phyloP scores from a whole-genome alignment of 2,329 filamentous ascomycete genomes.

The Trichophyton schoenleinii region DNA sequence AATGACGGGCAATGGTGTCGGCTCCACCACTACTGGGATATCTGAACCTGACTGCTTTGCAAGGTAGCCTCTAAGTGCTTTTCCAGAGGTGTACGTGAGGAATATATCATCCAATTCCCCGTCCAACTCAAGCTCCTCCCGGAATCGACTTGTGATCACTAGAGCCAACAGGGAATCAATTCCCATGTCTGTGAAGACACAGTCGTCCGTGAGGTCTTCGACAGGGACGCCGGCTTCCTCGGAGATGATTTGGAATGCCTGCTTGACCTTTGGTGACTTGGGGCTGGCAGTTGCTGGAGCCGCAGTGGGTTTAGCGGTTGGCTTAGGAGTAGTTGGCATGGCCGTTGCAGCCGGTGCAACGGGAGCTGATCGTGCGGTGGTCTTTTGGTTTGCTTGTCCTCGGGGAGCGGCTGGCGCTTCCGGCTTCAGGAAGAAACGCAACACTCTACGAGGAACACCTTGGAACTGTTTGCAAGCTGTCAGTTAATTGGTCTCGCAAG shows the following conservation, averaged over 20 bases:
- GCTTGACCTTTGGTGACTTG: background rate
- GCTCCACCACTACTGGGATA: background rate
- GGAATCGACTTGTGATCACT: slow-evolving; percentile 24
- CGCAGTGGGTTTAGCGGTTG: background rate
- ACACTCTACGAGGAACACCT: slow-evolving; percentile 15
- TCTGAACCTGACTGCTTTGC: background rate
- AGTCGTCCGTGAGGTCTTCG: slow-evolving; percentile 5
- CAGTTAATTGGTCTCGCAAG: slow-evolving; percentile 11
- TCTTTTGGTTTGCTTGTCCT: background rate
- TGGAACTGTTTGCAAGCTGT: slow-evolving; percentile 12
- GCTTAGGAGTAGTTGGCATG: background rate
- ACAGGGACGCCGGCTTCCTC: slow-evolving; percentile 10
- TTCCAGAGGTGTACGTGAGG: slow-evolving; percentile 15
- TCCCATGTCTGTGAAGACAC: slow-evolving; percentile 18
- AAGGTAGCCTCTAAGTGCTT: background rate
- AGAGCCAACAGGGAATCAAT: slow-evolving; percentile 28
- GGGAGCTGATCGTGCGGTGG: background rate
- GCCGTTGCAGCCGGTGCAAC: background rate
- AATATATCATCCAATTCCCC: slow-evolving; percentile 16
- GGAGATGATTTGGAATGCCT: slow-evolving; percentile 7
- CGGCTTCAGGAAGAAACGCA: slow-evolving; percentile 8
- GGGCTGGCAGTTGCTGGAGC: background rate
- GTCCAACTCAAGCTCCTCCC: slow-evolving; percentile 20
- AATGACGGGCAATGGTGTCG: background rate
- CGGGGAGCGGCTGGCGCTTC: background rate